Conservation (phyloP, 2,329 filamentous ascomycete species). For the Cladorrhinum sp. region DNA sequence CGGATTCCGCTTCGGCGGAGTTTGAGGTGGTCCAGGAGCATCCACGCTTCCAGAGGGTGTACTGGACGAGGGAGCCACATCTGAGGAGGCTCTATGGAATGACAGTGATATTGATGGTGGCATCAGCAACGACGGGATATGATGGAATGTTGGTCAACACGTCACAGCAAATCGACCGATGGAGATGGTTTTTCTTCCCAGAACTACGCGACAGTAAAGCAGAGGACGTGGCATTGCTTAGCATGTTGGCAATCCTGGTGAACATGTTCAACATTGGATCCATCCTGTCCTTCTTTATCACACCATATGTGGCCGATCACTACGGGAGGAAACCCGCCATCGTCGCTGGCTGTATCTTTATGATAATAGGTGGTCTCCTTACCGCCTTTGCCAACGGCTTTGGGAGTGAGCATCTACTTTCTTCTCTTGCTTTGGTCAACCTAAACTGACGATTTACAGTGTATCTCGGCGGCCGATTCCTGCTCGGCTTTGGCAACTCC, state of each 20-base stretch:
- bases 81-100: conserved; percentile 54
- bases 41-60: conserved; percentile 52
- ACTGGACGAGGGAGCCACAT: conserved; percentile 55
- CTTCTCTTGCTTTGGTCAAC: neutral
- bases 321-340: conserved; percentile 45
- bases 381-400: conserved; percentile 43
- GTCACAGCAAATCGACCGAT: conserved; percentile 54
- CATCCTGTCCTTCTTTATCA: conserved; percentile 45
- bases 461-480: conserved; percentile 58
- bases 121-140: conserved; percentile 60
- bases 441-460: conserved; percentile 34
- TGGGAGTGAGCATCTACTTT: conserved; percentile 35
- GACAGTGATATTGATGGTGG: conserved; percentile 53
- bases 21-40: conserved; percentile 41
- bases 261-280: conserved; percentile 53
- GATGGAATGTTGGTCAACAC: conserved; percentile 61
- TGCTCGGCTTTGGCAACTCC: conserved; percentile 66
- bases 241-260: conserved; percentile 47
- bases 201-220: conserved; percentile 33
- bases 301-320: conserved; percentile 44
- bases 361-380: conserved; percentile 43
- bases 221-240: conserved; percentile 26
- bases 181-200: conserved; percentile 50
- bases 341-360: conserved; percentile 42
- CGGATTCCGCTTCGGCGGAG: conserved; percentile 21